A percentile compares a stretch with the other conserved stretches of the same genome.
These are phyloP conservation scores for Agrocybe praecox DNA, from an alignment of 768 basidiomycete species.

Conservation along the genomic window DNA sequence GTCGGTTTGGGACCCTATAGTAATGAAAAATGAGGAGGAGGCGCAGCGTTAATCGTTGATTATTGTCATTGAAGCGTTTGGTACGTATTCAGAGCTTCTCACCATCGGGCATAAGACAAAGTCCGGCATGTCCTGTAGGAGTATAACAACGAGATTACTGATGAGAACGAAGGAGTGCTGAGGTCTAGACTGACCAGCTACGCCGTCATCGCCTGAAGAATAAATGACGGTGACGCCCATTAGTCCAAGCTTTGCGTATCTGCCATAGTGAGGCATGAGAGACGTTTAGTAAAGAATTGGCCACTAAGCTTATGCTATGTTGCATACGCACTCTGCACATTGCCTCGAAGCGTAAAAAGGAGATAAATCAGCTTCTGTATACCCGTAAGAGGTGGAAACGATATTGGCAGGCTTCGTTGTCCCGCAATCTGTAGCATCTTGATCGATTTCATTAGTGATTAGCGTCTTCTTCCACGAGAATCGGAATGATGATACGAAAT, in stretches of 20 bases:
- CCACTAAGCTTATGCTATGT: not conserved
- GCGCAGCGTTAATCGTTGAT: not conserved
- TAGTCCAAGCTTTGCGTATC: slow-evolving; percentile 52
- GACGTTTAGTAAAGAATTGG: not conserved
- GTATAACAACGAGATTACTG: not conserved
- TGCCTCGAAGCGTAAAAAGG: slow-evolving; percentile 38
- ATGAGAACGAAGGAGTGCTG: not conserved
- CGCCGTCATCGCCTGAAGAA: slow-evolving; percentile 63
- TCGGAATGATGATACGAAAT: not conserved
- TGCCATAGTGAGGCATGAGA: slow-evolving; percentile 2
- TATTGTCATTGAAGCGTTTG: not conserved
- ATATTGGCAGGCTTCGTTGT: slow-evolving; percentile 39
- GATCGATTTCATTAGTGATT: not conserved
- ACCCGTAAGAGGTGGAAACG: slow-evolving; percentile 44
- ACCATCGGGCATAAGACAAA: slow-evolving; percentile 46
- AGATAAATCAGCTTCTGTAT: slow-evolving; percentile 41
- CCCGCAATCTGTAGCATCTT: slow-evolving; percentile 35
- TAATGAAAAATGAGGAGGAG: not conserved
- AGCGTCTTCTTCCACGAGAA: not conserved
- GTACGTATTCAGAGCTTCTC: not conserved
- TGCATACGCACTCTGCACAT: slow-evolving; percentile 37
- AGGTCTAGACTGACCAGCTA: slow-evolving; percentile 31
- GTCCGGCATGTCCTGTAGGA: slow-evolving; percentile 25
- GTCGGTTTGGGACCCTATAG: slow-evolving; percentile 22
- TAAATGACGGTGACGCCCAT: slow-evolving; percentile 61